Percentiles rank a stretch among this genome's conserved stretches.
Conservation (phyloP, 805 yeast genomes). For the Candida michaelii region DNA sequence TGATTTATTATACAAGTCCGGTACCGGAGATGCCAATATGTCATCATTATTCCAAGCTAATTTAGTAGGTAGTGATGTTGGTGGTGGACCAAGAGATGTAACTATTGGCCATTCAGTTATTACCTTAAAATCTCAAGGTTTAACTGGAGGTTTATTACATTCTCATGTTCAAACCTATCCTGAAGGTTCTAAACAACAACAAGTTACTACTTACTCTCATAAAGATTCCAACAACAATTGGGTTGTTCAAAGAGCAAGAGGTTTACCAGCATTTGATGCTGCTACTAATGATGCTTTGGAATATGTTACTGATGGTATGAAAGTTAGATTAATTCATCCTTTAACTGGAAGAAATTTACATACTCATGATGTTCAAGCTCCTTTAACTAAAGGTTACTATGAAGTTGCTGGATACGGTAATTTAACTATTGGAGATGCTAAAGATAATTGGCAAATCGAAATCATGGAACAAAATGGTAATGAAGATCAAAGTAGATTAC, state of each 20-base stretch:
- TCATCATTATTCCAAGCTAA: constrained; percentile 81
- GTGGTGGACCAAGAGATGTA: constrained; percentile 67
- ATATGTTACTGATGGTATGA: constrained; percentile 56
- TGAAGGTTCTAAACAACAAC: constrained; percentile 49
- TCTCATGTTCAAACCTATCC: constrained; percentile 48
- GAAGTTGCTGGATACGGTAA: constrained; percentile 79
- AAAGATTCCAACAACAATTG: constrained; percentile 47
- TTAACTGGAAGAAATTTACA: constrained; percentile 67
- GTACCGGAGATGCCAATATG: constrained; percentile 81
- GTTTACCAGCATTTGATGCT: constrained; percentile 32
- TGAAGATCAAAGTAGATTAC: constrained; percentile 56
- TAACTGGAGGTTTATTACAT: constrained; percentile 46
- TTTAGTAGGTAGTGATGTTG: constrained; percentile 61
- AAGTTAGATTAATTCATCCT: constrained; percentile 62
- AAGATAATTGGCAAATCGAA: constrained; percentile 79
- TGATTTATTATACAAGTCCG: constrained; percentile 67
- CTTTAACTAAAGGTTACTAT: constrained; percentile 50
- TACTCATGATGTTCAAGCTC: constrained; percentile 66
- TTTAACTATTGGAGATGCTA: constrained; percentile 60
- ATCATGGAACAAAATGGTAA: constrained; percentile 57
- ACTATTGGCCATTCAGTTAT: constrained; percentile 49
- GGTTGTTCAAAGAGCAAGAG: constrained; percentile 50
- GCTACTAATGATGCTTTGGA: constrained; percentile 32
- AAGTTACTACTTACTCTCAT: constrained; percentile 47
- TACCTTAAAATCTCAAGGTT: constrained; percentile 43